Evolutionary conservation across 139 green algal species (phyloP), one percentile per base, ranked within the genome.

Genomic region (Micractinium sp.): DNA sequence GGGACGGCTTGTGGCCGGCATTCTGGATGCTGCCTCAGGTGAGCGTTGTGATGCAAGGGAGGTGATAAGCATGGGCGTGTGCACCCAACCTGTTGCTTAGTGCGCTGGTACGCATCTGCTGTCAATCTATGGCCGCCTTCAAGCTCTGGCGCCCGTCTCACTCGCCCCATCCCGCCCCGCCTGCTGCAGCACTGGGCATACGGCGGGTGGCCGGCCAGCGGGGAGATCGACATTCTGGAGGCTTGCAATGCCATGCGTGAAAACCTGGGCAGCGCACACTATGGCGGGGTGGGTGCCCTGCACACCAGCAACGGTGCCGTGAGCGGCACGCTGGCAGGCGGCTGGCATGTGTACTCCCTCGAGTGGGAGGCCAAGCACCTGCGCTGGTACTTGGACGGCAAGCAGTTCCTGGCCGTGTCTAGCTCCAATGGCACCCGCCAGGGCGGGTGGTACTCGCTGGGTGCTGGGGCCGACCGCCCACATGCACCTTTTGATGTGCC

Each of bases 11-110:
- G 78, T 84, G 78, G 78, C 41, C 78, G 16, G 78, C 78, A 0
- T 84, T 84, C 13, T 84, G 78, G 78, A 84, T 84, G 78, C 78
- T 84, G 25, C 78, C 78, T 0, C 25, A 83, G 77, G 77, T 83
- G 22, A 36, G 38, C 20, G 63, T 9, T 56, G 47, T 9, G 9
- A 9, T 56, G 47, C 5, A 5, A 56, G 47, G 9, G 47, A 2
- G 67, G 9, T 2, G 67, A 18, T 35, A 31, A 22, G 27, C 67
- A 35, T 75, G 67, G 27, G 33, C 1, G 67, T 22, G 33, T 75
- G 67, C 67, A 33, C 1, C 20, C 12, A 29, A 35, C 4, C 12
- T 12, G 67, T 33, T 29, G 20, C 47, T 1, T 33, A 18, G 67
- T 75, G 20, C 33, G 67, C 67, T 4, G 9, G 9, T 16, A 56